Percentiles rank a stretch among this genome's conserved stretches.
phyloP scores from a whole-genome alignment of 2,329 filamentous ascomycete species.

The Septoria petroselini region DNA sequence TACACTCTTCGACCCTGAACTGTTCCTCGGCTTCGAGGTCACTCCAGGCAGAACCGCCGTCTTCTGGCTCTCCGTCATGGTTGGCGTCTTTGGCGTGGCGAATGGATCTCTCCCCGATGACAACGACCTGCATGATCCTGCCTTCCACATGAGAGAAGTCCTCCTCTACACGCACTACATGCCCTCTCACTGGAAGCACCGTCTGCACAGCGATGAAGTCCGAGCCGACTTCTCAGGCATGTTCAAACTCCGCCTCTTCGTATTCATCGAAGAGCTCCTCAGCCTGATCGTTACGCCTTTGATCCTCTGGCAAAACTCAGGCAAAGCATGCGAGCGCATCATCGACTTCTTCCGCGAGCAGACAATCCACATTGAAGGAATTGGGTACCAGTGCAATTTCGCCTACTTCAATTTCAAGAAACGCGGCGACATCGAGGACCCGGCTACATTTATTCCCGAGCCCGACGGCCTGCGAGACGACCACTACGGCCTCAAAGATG shows the following conservation, averaged over 20 bases:
- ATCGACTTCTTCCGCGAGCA: slow-evolving; percentile 98
- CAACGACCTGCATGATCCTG: slow-evolving; percentile 83
- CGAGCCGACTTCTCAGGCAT: slow-evolving; percentile 84
- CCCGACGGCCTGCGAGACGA: slow-evolving; percentile 68
- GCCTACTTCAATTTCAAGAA: slow-evolving; percentile 97
- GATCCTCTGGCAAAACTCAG: slow-evolving; percentile 80
- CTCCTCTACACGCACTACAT: slow-evolving; percentile 91
- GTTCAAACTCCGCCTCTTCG: slow-evolving; percentile 87
- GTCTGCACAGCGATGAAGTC: slow-evolving; percentile 91
- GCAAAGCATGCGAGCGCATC: slow-evolving; percentile 84
- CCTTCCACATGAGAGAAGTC: slow-evolving; percentile 82
- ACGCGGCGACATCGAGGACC: slow-evolving; percentile 54
- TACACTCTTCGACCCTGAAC: slow-evolving; percentile 83
- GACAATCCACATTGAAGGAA: slow-evolving; percentile 91
- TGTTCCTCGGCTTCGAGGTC: slow-evolving; percentile 89
- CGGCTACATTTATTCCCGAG: slow-evolving; percentile 37
- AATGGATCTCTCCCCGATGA: slow-evolving; percentile 81
- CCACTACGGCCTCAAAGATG: slow-evolving; percentile 91
- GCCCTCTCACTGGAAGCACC: slow-evolving; percentile 81
- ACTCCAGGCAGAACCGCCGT: slow-evolving; percentile 83
- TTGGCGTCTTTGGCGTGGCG: slow-evolving; percentile 77
- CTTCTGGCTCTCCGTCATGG: slow-evolving; percentile 83
- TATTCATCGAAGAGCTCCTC: slow-evolving; percentile 88
- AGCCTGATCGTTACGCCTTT: slow-evolving; percentile 91
- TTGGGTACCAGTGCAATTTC: slow-evolving; percentile 95